phyloP scores from a whole-genome alignment of 805 yeast genomes.

The Millerago galiae region DNA sequence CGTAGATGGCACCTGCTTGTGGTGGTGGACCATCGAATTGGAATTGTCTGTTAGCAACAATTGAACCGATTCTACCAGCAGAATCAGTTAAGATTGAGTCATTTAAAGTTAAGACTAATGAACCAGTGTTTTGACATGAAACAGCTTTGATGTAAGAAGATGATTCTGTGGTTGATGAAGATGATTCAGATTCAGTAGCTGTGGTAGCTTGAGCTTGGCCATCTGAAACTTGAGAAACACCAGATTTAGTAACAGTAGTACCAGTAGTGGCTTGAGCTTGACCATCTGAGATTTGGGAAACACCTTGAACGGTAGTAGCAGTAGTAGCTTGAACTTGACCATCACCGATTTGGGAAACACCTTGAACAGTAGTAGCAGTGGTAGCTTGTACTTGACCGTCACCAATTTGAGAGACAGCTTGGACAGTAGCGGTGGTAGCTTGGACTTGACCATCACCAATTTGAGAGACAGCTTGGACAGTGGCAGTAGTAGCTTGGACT shows the following conservation, averaged over 20 bases:
- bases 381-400: conserved; percentile 6
- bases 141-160: neutral
- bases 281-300: conserved; percentile 5
- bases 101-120: conserved; percentile 4
- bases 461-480: conserved; percentile 53
- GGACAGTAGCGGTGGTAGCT: conserved; percentile 4
- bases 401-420: conserved; percentile 2
- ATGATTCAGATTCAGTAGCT: neutral
- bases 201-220: conserved; percentile 5
- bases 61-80: conserved; percentile 13
- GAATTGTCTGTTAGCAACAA: conserved; percentile 40
- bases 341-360: conserved; percentile 2
- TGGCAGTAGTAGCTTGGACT: conserved; percentile 8
- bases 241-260: neutral
- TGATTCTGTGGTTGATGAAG: neutral
- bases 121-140: conserved; percentile 4
- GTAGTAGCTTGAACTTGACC: conserved; percentile 6
- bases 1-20: conserved; percentile 69
- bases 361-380: conserved; percentile 2
- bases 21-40: conserved; percentile 86
- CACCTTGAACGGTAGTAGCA: conserved; percentile 2
- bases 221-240: conserved; percentile 3
- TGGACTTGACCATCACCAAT: conserved; percentile 10
- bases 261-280: conserved; percentile 3
- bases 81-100: conserved; percentile 11